phyloP scores from a whole-genome alignment of 2,329 filamentous ascomycete genomes.

The Pseudogymnoascus verrucosus region DNA sequence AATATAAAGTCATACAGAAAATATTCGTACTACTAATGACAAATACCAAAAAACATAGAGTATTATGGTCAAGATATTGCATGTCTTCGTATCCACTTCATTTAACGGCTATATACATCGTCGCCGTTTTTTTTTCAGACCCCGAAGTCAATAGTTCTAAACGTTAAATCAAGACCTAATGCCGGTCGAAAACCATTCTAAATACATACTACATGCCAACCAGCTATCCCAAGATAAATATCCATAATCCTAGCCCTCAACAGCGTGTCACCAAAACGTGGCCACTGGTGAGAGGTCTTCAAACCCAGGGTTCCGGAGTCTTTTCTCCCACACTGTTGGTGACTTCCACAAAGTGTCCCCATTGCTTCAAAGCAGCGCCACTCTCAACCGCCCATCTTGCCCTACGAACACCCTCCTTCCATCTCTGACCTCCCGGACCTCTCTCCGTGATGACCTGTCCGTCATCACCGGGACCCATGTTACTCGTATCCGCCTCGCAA shows the following conservation, averaged over 20 bases:
- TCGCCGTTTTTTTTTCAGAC: not conserved
- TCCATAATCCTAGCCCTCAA: not conserved
- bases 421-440: conserved; percentile 77
- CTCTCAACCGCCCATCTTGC: conserved; percentile 84
- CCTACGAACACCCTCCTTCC: conserved; percentile 88
- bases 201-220: not conserved
- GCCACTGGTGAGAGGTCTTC: not conserved
- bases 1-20: not conserved
- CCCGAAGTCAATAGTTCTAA: not conserved
- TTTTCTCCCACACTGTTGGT: conserved; percentile 31
- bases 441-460: conserved; percentile 72
- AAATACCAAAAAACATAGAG: not conserved
- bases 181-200: not conserved
- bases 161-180: not conserved
- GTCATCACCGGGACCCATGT: conserved; percentile 74
- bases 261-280: not conserved
- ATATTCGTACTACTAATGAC: not conserved
- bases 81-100: not conserved
- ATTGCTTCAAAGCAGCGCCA: conserved; percentile 76
- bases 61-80: not conserved
- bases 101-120: not conserved
- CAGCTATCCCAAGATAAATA: not conserved
- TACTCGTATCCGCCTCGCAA: conserved; percentile 72
- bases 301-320: not conserved
- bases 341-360: conserved; percentile 74